Base-by-base conservation (phyloP, 106 monocot genomes). In the Hemerocallis citrina region DNA sequence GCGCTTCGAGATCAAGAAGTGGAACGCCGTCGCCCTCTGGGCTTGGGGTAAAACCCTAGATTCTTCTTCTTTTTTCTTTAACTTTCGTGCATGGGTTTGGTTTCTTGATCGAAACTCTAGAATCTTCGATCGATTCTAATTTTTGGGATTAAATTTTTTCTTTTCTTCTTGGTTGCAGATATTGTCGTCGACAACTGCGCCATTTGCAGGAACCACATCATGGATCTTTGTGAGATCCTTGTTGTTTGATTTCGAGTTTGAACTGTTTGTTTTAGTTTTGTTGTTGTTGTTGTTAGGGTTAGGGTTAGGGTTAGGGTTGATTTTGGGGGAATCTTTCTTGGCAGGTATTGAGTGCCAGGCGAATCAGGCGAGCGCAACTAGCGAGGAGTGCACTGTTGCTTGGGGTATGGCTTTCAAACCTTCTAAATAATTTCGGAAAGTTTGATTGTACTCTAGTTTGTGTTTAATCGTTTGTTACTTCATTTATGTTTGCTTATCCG, bases 1-100 rank as follows among this genome's bases (percentile, higher is more conserved):
- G 77, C 79, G 77, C 7, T 91, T 91, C 79, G 90, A 85, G 79
- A 91, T 91, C 75, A 91, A 91, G 75, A 91, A 91, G 82, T 91
- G 90, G 90, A 91, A 91, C 76, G 90, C 90, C 22, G 90, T 91
- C 51, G 51, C 90, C 24, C 82, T 91, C 70, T 91, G 90, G 90
- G 90, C 90, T 1, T 91, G 90, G 90, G 90, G 89, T 89, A 56
- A 35, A 34, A 35, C 57, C 34, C 17, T 43, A 14, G 31, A 52
- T 52, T 3, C 27, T 27, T 25, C 29, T 29, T 6, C 25, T 28
- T 52, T 1, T 15, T 6, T 12, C 11, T 9, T 2, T 4, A 35
- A 57, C n/a, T 22, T 44, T 21, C 39, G 59, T 15, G 28, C 38
- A 46, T 37, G 25, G 61, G 36, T 19, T 52, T 7, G 21, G 23